phyloP scores from a whole-genome alignment of 1,284 basidiomycete species.

The Gastroboletus turbinatus region DNA sequence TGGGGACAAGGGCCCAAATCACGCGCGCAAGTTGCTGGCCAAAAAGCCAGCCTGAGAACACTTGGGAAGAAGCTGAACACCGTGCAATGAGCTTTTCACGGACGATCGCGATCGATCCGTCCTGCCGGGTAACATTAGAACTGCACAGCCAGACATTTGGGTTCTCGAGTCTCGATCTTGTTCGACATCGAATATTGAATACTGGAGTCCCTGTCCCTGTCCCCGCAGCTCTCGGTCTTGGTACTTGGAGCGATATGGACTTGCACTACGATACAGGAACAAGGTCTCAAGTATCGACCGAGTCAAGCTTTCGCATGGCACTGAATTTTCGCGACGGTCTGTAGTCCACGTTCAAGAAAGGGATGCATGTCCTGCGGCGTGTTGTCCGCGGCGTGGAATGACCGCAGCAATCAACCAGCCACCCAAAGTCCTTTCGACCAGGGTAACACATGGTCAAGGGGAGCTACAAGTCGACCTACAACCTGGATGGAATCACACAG shows the following conservation, averaged over 20 bases:
- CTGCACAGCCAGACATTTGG: constrained; percentile 1
- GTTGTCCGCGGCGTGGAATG: constrained; percentile 3
- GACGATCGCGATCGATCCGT: constrained; percentile 17
- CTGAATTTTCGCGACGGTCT: not conserved
- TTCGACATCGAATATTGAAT: not conserved
- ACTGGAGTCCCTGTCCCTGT: not conserved
- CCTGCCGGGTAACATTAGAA: not conserved
- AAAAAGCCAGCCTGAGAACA: not conserved
- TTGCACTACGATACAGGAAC: too few species aligned
- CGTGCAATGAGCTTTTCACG: not conserved
- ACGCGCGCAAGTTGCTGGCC: not conserved
- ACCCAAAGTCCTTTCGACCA: constrained; percentile 8
- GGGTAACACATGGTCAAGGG: constrained; percentile 1
- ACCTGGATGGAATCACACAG: not conserved
- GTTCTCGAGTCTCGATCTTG: constrained; percentile 8
- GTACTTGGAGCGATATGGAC: not conserved
- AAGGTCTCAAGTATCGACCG: not conserved
- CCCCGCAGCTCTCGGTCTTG: not conserved
- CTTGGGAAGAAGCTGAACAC: not conserved
- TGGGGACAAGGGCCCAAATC: not conserved
- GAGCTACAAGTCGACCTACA: not conserved
- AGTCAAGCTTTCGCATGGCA: not conserved
- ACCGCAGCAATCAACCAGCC: constrained; percentile 10
- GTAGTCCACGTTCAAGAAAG: not conserved
- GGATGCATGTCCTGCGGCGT: not conserved